These are phyloP conservation scores for Vigna hirtella DNA, from an alignment of 306 rosid genomes.

Conservation along the genomic window DNA sequence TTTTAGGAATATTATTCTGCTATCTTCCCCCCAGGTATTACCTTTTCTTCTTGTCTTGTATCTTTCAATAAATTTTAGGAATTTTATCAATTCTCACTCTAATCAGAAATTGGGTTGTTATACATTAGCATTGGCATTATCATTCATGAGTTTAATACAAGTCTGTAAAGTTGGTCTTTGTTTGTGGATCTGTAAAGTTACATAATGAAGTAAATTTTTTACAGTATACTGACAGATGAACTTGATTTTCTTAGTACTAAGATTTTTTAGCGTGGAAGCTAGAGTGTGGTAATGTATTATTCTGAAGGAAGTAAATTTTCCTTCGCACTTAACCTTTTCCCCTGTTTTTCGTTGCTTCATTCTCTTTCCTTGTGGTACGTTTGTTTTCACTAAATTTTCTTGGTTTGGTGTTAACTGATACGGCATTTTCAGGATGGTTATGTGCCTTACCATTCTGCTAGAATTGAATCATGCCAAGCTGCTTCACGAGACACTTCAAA, in stretches of 20 bases:
- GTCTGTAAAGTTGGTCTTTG: conserved; percentile 7
- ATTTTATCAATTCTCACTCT: conserved; percentile 6
- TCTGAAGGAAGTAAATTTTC: too few relatives aligned
- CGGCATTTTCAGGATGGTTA: conserved; percentile 77
- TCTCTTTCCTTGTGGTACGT: too few relatives aligned
- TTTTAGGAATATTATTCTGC: conserved; percentile 80
- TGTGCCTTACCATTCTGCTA: conserved; percentile 95
- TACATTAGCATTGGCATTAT: not conserved
- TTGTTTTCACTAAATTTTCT: not conserved
- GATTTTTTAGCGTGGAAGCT: too few relatives aligned
- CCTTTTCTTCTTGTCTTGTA: conserved; percentile 11
- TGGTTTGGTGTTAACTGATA: conserved; percentile 42
- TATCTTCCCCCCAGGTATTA: conserved; percentile 95
- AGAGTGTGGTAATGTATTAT: too few relatives aligned
- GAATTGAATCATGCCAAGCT: conserved; percentile 89
- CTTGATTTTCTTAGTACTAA: too few relatives aligned
- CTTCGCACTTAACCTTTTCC: too few relatives aligned
- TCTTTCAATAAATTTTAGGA: conserved; percentile 8
- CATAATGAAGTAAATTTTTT: too few relatives aligned
- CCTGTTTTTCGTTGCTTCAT: too few relatives aligned
- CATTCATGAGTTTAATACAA: not conserved
- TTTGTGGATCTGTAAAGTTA: conserved; percentile 1
- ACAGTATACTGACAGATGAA: too few relatives aligned
- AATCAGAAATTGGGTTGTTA: conserved; percentile 10
- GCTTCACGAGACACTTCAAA: conserved; percentile 80